Conservation (phyloP, 257 asterid genomes). For the Cruciata laevipes region DNA sequence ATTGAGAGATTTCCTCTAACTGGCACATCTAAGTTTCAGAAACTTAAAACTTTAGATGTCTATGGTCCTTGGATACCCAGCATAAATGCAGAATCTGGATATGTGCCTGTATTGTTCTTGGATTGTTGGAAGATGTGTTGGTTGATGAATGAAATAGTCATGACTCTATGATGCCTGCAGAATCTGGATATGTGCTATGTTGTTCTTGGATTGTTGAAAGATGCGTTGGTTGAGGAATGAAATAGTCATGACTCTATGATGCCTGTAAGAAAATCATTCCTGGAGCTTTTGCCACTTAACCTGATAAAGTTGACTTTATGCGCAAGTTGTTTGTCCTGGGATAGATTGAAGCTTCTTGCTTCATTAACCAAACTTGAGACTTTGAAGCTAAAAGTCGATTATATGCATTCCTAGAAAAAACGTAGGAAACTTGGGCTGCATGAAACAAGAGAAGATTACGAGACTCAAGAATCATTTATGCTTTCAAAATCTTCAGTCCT, state of each 20-base stretch:
- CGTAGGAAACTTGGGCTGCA: too few relatives aligned
- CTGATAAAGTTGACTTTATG: conserved; percentile 3
- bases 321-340: conserved; percentile 10
- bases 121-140: conserved; percentile 16
- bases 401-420: too few relatives aligned
- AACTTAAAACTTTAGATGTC: conserved; percentile 25
- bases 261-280: not conserved
- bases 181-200: too few relatives aligned
- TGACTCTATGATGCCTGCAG: not conserved
- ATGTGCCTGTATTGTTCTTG: not conserved
- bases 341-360: not conserved
- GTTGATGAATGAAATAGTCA: conserved; percentile 12
- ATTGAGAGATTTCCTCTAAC: too few relatives aligned
- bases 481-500: too few relatives aligned
- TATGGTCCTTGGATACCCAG: conserved; percentile 11
- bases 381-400: conserved; percentile 6
- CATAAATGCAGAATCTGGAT: not conserved
- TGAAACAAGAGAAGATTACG: too few relatives aligned
- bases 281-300: not conserved
- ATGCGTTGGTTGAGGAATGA: conserved; percentile 23
- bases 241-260: not conserved
- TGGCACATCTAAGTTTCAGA: not conserved
- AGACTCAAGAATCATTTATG: too few relatives aligned
- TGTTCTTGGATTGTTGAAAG: not conserved
- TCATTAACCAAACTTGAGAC: conserved; percentile 2